phyloP scores from a whole-genome alignment of 108 stramenopile species.

The Skeletonema costatum region DNA sequence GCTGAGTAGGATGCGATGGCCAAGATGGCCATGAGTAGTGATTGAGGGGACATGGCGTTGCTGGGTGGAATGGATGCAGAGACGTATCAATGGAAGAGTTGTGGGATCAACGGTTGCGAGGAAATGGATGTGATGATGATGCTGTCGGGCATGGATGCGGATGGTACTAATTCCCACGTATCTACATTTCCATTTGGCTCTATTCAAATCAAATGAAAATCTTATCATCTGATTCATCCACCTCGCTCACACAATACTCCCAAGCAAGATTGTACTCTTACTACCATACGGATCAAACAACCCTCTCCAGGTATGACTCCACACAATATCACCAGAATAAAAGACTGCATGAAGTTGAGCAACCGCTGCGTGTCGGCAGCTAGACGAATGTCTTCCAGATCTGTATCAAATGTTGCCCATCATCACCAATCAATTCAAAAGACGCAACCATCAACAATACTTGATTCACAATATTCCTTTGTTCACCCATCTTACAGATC shows the following conservation, averaged over 20 bases:
- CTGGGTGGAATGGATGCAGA: too few species aligned
- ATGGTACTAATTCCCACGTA: background rate
- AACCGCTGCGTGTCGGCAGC: background rate
- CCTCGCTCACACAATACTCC: too few species aligned
- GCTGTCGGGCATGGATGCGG: background rate
- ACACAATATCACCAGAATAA: background rate
- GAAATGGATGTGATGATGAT: background rate
- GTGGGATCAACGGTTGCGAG: too few species aligned
- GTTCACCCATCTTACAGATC: background rate
- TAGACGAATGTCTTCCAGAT: background rate
- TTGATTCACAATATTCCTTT: background rate
- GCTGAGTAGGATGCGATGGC: background rate
- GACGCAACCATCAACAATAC: background rate
- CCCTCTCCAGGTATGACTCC: background rate
- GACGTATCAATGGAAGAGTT: too few species aligned
- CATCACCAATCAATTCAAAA: background rate
- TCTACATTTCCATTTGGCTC: too few species aligned
- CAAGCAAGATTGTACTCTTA: too few species aligned
- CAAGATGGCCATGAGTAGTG: background rate
- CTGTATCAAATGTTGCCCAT: background rate
- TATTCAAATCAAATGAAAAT: too few species aligned
- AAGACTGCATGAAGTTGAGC: background rate
- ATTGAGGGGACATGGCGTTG: background rate
- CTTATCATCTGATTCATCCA: too few species aligned
- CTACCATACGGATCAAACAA: background rate